These are phyloP conservation scores for Coemansia reversa DNA, from an alignment of 192 early-diverging fungal species.

Conservation along the genomic window DNA sequence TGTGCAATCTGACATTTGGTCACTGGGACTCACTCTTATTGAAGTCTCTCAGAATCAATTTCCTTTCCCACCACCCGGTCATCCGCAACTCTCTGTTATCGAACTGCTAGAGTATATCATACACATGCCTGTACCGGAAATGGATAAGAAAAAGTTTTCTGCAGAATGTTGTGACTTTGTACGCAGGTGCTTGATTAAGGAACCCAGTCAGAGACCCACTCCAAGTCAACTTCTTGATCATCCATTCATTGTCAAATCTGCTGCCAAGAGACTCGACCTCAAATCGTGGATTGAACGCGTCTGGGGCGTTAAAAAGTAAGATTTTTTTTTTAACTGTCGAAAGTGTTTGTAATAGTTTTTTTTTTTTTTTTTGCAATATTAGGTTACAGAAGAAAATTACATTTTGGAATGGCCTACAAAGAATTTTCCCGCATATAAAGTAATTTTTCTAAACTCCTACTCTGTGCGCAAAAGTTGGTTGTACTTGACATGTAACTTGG, in stretches of 20 bases:
- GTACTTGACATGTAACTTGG: too few relatives aligned
- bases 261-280: constrained; percentile 61
- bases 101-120: constrained; percentile 94
- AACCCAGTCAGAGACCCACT: constrained; percentile 65
- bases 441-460: too few relatives aligned
- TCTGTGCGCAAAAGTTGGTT: too few relatives aligned
- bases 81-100: constrained; percentile 76
- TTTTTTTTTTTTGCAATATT: constrained; percentile 4
- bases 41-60: constrained; percentile 91
- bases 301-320: constrained; percentile 55
- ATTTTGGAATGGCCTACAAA: too few relatives aligned
- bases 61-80: constrained; percentile 84
- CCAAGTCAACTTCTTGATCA: constrained; percentile 67
- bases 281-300: constrained; percentile 71
- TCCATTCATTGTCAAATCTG: constrained; percentile 66
- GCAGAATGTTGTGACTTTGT: constrained; percentile 54
- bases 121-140: constrained; percentile 78
- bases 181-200: constrained; percentile 66
- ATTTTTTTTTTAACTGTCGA: neutral
- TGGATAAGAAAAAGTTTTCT: constrained; percentile 58
- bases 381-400: too few relatives aligned
- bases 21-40: constrained; percentile 87
- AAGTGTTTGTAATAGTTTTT: constrained; percentile 4
- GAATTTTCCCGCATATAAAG: too few relatives aligned
- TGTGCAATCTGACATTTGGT: constrained; percentile 96